These are phyloP conservation scores for Sarocladiaceae sp. DNA, from an alignment of 2,329 filamentous ascomycete species.

Conservation along the genomic window DNA sequence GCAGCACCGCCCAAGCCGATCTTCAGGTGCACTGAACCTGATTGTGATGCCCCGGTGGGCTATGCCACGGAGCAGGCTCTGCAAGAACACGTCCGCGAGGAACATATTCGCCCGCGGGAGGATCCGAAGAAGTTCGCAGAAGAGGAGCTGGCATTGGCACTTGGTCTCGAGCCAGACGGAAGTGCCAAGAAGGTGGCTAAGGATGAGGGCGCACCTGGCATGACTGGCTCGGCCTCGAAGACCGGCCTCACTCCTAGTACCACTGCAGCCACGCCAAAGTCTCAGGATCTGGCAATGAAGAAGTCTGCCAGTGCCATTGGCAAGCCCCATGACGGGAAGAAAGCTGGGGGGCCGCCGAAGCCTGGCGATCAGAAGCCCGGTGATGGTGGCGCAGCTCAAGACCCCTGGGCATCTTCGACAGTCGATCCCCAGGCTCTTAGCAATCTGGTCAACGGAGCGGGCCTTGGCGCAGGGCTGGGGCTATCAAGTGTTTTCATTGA, in stretches of 20 bases:
- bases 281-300: conserved; percentile 45
- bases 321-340: conserved; percentile 32
- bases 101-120: conserved; percentile 50
- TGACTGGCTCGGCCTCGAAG: conserved; percentile 38
- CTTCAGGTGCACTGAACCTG: conserved; percentile 45
- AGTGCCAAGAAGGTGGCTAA: conserved; percentile 26
- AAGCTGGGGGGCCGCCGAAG: conserved; percentile 24
- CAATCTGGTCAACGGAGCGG: conserved; percentile 23
- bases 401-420: conserved; percentile 35
- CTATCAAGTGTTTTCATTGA: conserved; percentile 44
- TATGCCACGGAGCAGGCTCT: conserved; percentile 50
- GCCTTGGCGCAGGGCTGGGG: neutral
- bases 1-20: conserved; percentile 33
- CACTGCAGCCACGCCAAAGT: conserved; percentile 41
- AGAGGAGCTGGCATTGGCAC: conserved; percentile 40
- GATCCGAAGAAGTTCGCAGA: conserved; percentile 47
- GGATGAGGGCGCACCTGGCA: conserved; percentile 23
- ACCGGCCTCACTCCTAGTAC: conserved; percentile 42
- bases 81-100: conserved; percentile 48
- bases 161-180: conserved; percentile 49
- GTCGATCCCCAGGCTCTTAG: conserved; percentile 43
- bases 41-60: conserved; percentile 45
- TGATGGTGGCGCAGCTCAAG: conserved; percentile 15
- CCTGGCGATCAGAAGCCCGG: conserved; percentile 20
- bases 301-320: conserved; percentile 40